Evolutionary conservation across 2,329 filamentous ascomycete species (phyloP), one percentile per base, ranked within the genome.

Genomic region (Fusarium cicatricum): DNA sequence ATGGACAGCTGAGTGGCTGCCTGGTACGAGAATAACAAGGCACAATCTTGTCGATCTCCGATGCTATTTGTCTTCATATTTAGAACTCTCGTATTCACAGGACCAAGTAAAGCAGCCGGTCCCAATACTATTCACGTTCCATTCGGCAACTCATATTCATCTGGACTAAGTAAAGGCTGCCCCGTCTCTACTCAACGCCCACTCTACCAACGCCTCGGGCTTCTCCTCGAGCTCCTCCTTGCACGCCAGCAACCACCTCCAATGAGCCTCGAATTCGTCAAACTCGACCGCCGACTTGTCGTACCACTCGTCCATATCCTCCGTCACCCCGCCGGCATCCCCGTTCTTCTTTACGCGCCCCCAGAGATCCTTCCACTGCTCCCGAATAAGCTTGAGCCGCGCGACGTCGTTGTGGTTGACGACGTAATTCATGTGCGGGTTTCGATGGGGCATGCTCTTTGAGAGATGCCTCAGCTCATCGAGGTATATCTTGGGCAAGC

Each of bases 171-270:
- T 44, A 17, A 57, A 53, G 2, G 28, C 15, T 19, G 43, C 43
- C n/a, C 51, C 51, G 14, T 54, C 40, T 31, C 47, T 47, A 1
- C 11, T 28, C 15, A 62, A 34, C 7, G 60, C 53, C 60, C 60
- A 62, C 2, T 60, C 50, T 12, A 21, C 47, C n/a, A 62, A 11
- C 11, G 28, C 12, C 4, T 48, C 57, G 2, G 53, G 45, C 14
- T 44, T 52, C 33, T 55, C 17, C 14, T 48, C 31, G 12, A 60
- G 15, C 44, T 58, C 60, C 0, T 21, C 15, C 16, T 19, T 45
- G 12, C 46, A 52, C 2, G 7, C 37, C 39, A 33, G 52, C 11
- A 54, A 21, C 57, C 52, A 60, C 3, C 11, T 50, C 60, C 57
- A 58, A 16, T 55, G 43, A 11, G 15, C 32, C 23, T 58, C 53